Evolutionary conservation across 768 basidiomycete genomes (phyloP), one percentile per base, ranked within the genome.

Genomic region (Nidularia sp.): DNA sequence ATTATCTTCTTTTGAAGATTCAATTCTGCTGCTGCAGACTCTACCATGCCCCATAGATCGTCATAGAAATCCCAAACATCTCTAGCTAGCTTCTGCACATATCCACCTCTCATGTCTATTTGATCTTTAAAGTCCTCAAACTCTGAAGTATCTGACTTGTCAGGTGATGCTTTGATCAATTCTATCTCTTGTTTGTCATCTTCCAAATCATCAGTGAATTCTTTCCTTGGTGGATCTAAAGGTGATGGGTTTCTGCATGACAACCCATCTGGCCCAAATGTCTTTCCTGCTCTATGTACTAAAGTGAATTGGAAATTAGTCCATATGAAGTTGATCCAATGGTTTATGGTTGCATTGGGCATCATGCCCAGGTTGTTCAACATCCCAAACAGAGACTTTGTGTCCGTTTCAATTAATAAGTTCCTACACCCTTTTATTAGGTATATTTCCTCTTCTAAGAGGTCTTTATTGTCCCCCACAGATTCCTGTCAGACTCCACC

Each of bases 251-350:
- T 2, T 32, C 62, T 33, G 12, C 66, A 22, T 0, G 70, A 73
- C 1, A 73, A 51, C 2, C 69, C 69, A 56, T 72, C 69, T 0
- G 66, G 66, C 4, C 61, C 59, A 51, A 67, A 65, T 0, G 39
- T 56, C 10, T 52, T 54, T 0, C 66, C 68, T 2, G 63, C 57
- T 6, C 64, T 60, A 50, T 73, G 71, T 5, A 53, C 49, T 1
- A 74, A 45, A 0, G 45, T 55, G 48, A 75, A 73, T 12, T 67
- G 59, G 50, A 70, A 73, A 41, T 41, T 41, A 34, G 67, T 52
- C 0, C 60, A 12, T 1, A 74, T 69, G 3, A 61, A 49, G 6
- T 60, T 62, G 18, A 73, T 67, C 73, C 72, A 75, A 2, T 67
- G 44, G 50, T 73, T 74, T 0, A 74, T 66, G 0, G 64, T 60